Percentiles rank a stretch among this genome's conserved stretches.
These are phyloP conservation scores for Cenchrus purpureus DNA, from an alignment of 176 grass and related monocot species.

Conservation along the genomic window DNA sequence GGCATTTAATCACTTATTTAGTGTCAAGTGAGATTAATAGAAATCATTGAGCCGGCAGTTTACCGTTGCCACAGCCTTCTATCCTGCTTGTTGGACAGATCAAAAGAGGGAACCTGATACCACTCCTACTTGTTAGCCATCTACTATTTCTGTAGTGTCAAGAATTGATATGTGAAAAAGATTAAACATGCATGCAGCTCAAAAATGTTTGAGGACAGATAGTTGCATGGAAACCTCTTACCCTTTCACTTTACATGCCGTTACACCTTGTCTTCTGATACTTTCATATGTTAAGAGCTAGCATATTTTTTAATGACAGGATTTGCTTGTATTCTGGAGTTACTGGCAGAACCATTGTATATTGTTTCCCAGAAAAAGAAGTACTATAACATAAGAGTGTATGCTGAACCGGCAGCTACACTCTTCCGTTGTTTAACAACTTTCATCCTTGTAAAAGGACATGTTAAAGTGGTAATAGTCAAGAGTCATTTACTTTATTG, in stretches of 20 bases:
- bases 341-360: slow-evolving; percentile 92
- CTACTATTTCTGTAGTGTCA: no score
- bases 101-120: no score
- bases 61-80: no score
- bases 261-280: background rate
- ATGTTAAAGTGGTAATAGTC: slow-evolving; percentile 67
- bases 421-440: slow-evolving; percentile 83
- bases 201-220: background rate
- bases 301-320: slow-evolving; percentile 61
- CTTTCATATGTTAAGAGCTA: slow-evolving; percentile 29
- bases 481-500: slow-evolving; percentile 29
- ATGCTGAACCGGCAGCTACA: slow-evolving; percentile 80
- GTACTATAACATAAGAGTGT: slow-evolving; percentile 79
- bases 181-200: background rate
- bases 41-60: no score
- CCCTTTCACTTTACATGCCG: background rate
- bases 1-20: no score
- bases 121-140: no score
- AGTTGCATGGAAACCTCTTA: slow-evolving; percentile 33
- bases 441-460: slow-evolving; percentile 70
- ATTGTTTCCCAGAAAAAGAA: slow-evolving; percentile 93
- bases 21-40: no score
- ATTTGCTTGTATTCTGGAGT: slow-evolving; percentile 93
- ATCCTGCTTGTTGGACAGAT: no score
- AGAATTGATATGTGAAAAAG: no score